Evolutionary conservation across 495 filamentous ascomycete genomes (phyloP), one percentile per base, ranked within the genome.

Genomic region (Copromyces sp.): DNA sequence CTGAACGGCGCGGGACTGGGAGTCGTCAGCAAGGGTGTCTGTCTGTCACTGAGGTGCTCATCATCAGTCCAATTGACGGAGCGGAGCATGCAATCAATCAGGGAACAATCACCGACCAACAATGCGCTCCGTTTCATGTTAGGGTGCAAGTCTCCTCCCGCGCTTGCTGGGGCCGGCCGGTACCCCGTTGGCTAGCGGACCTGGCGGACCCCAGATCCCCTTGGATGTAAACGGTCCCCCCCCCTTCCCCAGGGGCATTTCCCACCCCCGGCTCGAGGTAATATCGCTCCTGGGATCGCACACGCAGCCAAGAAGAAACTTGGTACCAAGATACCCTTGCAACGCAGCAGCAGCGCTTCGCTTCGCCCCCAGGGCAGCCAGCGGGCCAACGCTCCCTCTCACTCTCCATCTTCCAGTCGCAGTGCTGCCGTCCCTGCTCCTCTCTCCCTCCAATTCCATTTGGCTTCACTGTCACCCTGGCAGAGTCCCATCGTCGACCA

Each of bases 51-150:
- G 20, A 29, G 61, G 8, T 40, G 20, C 68, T 70, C 47, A 59
- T 59, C 47, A 32, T 59, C 47, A 29, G 69, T 32, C 39, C 68
- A 32, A 32, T 41, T 47, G 70, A 35, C 41, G 70, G 35, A 38
- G 68, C 68, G 20, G 42, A 61, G 38, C 69, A 45, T 29, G 38
- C 38, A 70, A 71, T 35, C 45, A 53, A 53, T 35, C 45, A 53
- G 29, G 47, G 47, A 59, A 59, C 47, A 29, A 59, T 59, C 20
- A 29, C 20, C 47, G 24, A 59, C 47, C 47, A 59, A 59, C 47
- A 29, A 59, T 32, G 47, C 47, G 39, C 73, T 72, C 75, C 73
- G 71, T 76, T 76, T 76, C 73, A 71, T 44, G 73, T 76, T 74
- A 72, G 69, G 9, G 37, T 41, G 0, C 3, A 74, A 59, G 73